Conservation (phyloP, 129 eudicot genomes). For the Gnaphalium uliginosum region DNA sequence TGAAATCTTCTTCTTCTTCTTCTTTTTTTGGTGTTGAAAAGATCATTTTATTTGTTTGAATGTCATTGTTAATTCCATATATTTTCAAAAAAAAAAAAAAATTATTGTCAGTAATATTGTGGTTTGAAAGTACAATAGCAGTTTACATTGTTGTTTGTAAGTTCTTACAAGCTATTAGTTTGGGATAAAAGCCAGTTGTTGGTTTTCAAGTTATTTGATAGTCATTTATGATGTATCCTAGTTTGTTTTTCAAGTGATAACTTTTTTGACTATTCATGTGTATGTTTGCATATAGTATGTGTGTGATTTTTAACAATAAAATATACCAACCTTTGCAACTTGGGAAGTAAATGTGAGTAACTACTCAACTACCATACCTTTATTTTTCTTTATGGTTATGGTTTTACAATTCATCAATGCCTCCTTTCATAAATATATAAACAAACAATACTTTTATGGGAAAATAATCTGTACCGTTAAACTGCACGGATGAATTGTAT, state of each 20-base stretch:
- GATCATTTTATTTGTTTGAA: neutral
- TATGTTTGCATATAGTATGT: neutral
- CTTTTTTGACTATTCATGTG: neutral
- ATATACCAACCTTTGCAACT: neutral
- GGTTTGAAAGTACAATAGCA: neutral
- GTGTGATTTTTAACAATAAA: neutral
- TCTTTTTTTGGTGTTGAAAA: no score
- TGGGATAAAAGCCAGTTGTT: neutral
- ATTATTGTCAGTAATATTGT: neutral
- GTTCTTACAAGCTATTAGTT: neutral
- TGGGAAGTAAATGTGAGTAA: slow-evolving; percentile 27
- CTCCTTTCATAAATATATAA: neutral
- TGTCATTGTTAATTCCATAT: neutral
- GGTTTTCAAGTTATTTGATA: no score
- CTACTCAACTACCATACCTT: slow-evolving; percentile 30
- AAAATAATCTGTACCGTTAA: no score
- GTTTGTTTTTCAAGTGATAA: no score
- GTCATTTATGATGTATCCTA: neutral
- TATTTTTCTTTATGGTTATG: slow-evolving; percentile 17
- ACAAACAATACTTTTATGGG: no score
- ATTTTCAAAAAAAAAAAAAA: no score
- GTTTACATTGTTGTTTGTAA: neutral
- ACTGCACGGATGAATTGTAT: no score
- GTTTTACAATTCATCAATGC: slow-evolving; percentile 5
- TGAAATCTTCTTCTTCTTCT: no score